Percentiles rank a stretch among this genome's conserved stretches.
These are phyloP conservation scores for Aleurites moluccanus DNA, from an alignment of 441 rosid genomes.

Conservation along the genomic window DNA sequence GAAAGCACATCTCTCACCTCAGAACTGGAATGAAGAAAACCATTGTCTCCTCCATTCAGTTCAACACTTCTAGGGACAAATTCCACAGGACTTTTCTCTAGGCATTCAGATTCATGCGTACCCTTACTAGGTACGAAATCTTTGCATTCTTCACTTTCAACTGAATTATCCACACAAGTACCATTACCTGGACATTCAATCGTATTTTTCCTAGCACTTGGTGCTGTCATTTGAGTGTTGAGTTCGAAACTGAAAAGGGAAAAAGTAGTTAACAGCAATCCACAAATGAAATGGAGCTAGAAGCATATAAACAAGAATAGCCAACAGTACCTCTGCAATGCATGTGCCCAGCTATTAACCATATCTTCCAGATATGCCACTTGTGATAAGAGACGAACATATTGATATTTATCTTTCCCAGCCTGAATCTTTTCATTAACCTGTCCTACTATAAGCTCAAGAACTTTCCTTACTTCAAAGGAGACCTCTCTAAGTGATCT, in stretches of 20 bases:
- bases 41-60: slow-evolving; percentile 29
- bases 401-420: slow-evolving; percentile 82
- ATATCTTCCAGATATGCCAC: slow-evolving; percentile 93
- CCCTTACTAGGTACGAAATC: slow-evolving; percentile 29
- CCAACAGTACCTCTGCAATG: slow-evolving; percentile 69
- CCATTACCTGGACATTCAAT: slow-evolving; percentile 35
- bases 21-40: slow-evolving; percentile 23
- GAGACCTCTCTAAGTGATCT: slow-evolving; percentile 76
- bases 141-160: slow-evolving; percentile 35
- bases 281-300: slow-evolving; percentile 18
- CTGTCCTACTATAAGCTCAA: slow-evolving; percentile 80
- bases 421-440: slow-evolving; percentile 71
- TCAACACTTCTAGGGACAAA: slow-evolving; percentile 32
- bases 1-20: slow-evolving; percentile 20
- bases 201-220: slow-evolving; percentile 35
- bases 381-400: slow-evolving; percentile 79
- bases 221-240: slow-evolving; percentile 43
- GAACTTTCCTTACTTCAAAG: slow-evolving; percentile 79
- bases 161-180: slow-evolving; percentile 24
- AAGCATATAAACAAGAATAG: slow-evolving; percentile 18
- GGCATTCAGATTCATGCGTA: slow-evolving; percentile 31
- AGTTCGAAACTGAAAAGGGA: slow-evolving; percentile 66
- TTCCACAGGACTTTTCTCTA: slow-evolving; percentile 30
- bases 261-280: slow-evolving; percentile 34
- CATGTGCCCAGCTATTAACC: slow-evolving; percentile 87